phyloP scores from a whole-genome alignment of 495 filamentous ascomycete genomes.

The Penicillium desertorum region DNA sequence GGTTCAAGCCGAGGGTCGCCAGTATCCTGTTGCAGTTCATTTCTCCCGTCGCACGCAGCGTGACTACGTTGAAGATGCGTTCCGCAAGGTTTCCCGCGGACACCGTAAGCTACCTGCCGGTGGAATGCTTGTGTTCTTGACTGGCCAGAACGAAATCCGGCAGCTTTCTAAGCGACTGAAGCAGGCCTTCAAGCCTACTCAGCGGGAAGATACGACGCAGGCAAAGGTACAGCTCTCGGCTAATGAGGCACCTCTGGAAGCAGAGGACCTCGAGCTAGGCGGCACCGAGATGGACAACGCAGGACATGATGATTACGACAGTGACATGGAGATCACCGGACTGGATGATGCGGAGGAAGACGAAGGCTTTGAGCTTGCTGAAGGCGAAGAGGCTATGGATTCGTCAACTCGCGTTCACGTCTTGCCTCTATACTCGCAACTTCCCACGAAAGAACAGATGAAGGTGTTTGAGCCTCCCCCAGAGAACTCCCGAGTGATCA shows the following conservation, averaged over 20 bases:
- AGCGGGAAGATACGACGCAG: slow-evolving; percentile 51
- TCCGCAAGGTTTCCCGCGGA: slow-evolving; percentile 81
- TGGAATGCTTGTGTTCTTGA: slow-evolving; percentile 92
- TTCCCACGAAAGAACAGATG: slow-evolving; percentile 92
- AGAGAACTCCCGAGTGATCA: slow-evolving; percentile 78
- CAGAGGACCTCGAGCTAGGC: slow-evolving; percentile 85
- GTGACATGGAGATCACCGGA: slow-evolving; percentile 49
- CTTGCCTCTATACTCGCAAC: slow-evolving; percentile 86
- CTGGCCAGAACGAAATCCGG: slow-evolving; percentile 87
- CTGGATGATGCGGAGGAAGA: slow-evolving; percentile 54
- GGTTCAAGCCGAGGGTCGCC: slow-evolving; percentile 88
- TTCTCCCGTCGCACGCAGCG: slow-evolving; percentile 79
- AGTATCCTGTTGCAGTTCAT: slow-evolving; percentile 86
- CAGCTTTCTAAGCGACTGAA: slow-evolving; percentile 75
- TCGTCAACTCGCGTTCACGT: slow-evolving; percentile 75
- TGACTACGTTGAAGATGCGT: slow-evolving; percentile 88
- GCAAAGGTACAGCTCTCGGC: slow-evolving; percentile 71
- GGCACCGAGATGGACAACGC: slow-evolving; percentile 48
- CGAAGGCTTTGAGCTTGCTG: slow-evolving; percentile 60
- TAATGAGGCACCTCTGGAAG: slow-evolving; percentile 75
- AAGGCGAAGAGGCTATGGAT: slow-evolving; percentile 60
- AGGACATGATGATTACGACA: slow-evolving; percentile 43
- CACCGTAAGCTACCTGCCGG: slow-evolving; percentile 90
- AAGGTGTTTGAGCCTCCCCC: slow-evolving; percentile 89
- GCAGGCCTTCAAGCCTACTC: slow-evolving; percentile 63